Evolutionary conservation across 2,329 filamentous ascomycete species (phyloP).

Genomic region (Colletotrichum cereale): DNA sequence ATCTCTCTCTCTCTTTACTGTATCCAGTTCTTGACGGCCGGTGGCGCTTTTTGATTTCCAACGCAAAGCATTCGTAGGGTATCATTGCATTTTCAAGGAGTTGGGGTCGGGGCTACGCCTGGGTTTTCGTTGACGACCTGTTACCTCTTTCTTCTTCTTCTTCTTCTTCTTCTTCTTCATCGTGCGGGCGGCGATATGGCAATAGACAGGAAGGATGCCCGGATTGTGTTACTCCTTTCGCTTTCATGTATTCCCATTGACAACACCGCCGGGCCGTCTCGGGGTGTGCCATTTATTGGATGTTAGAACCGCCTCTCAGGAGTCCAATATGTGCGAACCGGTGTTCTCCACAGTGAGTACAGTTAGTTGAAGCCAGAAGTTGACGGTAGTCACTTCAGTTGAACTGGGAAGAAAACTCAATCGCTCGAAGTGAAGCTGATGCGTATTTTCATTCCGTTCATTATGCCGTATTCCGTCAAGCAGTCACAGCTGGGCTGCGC

Average conservation of each 20-base stretch:
- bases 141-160: too few relatives aligned
- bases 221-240: not conserved
- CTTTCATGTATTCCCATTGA: not conserved
- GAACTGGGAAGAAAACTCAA: not conserved
- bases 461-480: not conserved
- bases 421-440: not conserved
- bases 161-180: too few relatives aligned
- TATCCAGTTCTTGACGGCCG: not conserved
- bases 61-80: conserved; percentile 4
- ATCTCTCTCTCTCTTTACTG: not conserved
- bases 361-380: not conserved
- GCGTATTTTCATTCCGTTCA: not conserved
- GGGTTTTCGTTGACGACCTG: not conserved
- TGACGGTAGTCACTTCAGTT: not conserved
- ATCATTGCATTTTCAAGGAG: conserved; percentile 21
- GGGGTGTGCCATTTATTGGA: not conserved
- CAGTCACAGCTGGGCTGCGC: not conserved
- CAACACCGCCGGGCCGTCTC: not conserved
- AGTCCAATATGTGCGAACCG: not conserved
- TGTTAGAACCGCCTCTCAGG: not conserved
- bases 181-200: conserved; percentile 1
- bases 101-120: conserved; percentile 1
- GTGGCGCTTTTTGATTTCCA: not conserved
- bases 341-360: not conserved
- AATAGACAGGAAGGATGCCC: conserved; percentile 4